phyloP scores from a whole-genome alignment of 352 stramenopile genomes.

The Salisapilia sapeloensis region DNA sequence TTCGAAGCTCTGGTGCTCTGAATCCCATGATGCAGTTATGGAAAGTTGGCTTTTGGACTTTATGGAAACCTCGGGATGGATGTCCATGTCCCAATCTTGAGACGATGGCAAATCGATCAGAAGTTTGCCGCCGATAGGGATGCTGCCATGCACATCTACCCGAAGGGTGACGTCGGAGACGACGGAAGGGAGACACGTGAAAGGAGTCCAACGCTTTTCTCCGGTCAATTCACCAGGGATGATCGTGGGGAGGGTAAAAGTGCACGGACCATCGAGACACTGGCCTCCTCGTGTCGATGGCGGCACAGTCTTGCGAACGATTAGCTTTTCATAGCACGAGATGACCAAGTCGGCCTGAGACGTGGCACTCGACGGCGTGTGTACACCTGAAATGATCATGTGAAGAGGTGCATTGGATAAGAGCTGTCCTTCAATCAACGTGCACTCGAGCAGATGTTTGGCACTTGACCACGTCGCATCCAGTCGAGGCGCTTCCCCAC shows the following conservation, averaged over 20 bases:
- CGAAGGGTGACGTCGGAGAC: slow-evolving; percentile 37
- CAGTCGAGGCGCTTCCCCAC: slow-evolving; percentile 6
- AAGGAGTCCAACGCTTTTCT: slow-evolving; percentile 26
- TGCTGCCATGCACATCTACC: slow-evolving; percentile 16
- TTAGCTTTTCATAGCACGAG: slow-evolving; percentile 45
- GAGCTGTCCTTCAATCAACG: slow-evolving; percentile 22
- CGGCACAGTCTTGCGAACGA: slow-evolving; percentile 25
- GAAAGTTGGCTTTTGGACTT: slow-evolving; percentile 13
- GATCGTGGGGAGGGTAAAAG: slow-evolving; percentile 30
- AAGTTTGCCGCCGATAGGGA: slow-evolving; percentile 21
- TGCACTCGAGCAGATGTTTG: slow-evolving; percentile 31
- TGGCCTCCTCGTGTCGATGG: slow-evolving; percentile 38
- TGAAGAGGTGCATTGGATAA: slow-evolving; percentile 14
- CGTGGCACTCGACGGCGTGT: slow-evolving; percentile 31
- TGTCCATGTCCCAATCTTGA: slow-evolving; percentile 49
- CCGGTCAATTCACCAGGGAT: slow-evolving; percentile 24
- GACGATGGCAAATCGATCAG: slow-evolving; percentile 24
- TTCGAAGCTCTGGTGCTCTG: slow-evolving; percentile 34
- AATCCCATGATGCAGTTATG: slow-evolving; percentile 23
- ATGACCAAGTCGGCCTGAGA: slow-evolving; percentile 22
- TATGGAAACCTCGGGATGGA: slow-evolving; percentile 17
- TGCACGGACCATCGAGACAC: slow-evolving; percentile 31
- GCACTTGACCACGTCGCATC: slow-evolving; percentile 14
- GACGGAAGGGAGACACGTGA: slow-evolving; percentile 25
- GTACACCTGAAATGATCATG: slow-evolving; percentile 32